Conservation (phyloP, 192 early-diverging fungal species). For the Coemansia sp. region DNA sequence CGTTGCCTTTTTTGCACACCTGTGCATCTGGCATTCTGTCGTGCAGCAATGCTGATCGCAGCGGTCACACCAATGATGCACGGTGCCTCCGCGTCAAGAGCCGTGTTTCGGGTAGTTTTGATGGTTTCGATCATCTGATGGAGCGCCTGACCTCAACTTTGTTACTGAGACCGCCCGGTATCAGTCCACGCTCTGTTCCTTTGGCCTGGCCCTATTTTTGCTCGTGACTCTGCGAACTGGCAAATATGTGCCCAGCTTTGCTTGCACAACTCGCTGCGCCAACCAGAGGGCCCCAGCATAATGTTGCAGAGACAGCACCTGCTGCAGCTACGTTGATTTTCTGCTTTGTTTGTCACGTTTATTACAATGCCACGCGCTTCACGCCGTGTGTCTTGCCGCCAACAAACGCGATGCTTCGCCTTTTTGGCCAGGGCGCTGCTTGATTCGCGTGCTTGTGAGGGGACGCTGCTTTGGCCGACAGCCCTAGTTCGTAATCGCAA, state of each 20-base stretch:
- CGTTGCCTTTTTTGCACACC: not conserved
- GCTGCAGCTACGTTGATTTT: not conserved
- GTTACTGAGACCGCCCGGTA: not conserved
- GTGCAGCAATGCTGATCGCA: conserved; percentile 2
- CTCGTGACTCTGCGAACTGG: not conserved
- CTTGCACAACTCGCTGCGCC: not conserved
- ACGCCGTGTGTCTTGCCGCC: no score
- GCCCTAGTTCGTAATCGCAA: not conserved
- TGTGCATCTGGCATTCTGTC: not conserved
- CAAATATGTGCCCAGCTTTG: not conserved
- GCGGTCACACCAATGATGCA: not conserved
- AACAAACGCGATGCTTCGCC: no score
- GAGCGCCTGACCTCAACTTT: not conserved
- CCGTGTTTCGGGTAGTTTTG: not conserved
- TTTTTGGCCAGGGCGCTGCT: not conserved
- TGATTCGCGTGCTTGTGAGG: not conserved
- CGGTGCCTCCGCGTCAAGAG: not conserved
- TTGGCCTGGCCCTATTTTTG: no score
- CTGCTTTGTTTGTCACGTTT: not conserved
- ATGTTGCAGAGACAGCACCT: not conserved
- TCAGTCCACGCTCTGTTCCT: not conserved
- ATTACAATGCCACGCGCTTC: not conserved
- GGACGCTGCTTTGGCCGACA: not conserved
- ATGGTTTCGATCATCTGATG: not conserved
- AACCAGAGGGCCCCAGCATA: not conserved